Evolutionary conservation across 2,329 filamentous ascomycete species (phyloP), one percentile per base, ranked within the genome.

Genomic region (Aureobasidium namibiae): DNA sequence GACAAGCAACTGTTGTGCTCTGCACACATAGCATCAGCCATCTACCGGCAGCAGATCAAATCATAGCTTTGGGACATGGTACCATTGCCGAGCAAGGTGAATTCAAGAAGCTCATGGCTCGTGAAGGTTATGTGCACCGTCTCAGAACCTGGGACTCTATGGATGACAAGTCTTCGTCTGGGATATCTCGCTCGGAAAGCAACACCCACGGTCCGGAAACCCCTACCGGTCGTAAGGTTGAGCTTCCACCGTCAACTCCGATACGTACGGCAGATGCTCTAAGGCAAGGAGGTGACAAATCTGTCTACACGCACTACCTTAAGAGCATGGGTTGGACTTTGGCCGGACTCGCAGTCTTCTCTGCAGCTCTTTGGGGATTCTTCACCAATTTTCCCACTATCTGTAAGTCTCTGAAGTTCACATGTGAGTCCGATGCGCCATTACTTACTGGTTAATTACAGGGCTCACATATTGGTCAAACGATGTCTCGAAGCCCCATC

Each of bases 1-100:
- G 31, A 3, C 83, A 94, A 65, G 89, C 89, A 1, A 31, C 44
- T 14, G 44, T 46, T 13, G 44, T 46, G 26, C 26, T 46, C 24
- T 46, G 44, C 4, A 77, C 77, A 0, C 74, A 77, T 57, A 69
- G 71, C 2, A 64, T 70, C 69, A 65, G 61, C 61, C 65, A 60
- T 72, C 33, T 67, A 73, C 4, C 65, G 56, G 68, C 49, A 8
- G 69, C 74, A 23, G 77, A 82, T 45, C 67, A 74, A 14, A 72
- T 77, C 24, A 66, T 77, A 11, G 68, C 67, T 10, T 62, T 61
- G 5, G 60, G 50, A 24, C 29, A 23, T 14, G 56, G 56, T n/a
- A 46, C 45, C 14, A 24, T 33, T 23, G 48, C 34, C 9, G 56
- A 54, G 18, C 60, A 61, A 39, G 60, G 60, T 10, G n/a, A 39